Conservation (phyloP, 2,329 filamentous ascomycete genomes). For the Talaromyces sp. region DNA sequence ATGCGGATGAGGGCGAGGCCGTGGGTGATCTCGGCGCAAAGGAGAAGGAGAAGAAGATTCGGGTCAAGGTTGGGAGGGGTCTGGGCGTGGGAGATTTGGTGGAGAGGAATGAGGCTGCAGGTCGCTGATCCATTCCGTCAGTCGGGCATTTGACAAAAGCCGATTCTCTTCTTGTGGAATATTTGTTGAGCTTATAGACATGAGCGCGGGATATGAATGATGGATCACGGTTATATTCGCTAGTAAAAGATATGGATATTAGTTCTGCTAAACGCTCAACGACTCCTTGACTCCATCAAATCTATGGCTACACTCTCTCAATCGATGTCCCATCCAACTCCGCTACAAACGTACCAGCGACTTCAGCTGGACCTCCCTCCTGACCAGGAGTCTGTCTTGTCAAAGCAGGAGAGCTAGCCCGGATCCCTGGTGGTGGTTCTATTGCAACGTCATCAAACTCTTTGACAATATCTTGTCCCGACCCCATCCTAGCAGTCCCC, state of each 20-base stretch:
- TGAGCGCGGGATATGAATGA: not conserved
- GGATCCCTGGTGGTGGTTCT: not conserved
- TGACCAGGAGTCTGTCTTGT: not conserved
- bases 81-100: conserved; percentile 67
- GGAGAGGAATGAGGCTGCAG: conserved; percentile 44
- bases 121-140: conserved; percentile 3
- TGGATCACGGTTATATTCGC: conserved; percentile 1
- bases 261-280: not conserved
- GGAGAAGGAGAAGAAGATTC: conserved; percentile 62
- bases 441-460: not conserved
- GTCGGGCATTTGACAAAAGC: not conserved
- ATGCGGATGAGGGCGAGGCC: conserved; percentile 63
- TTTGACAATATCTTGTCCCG: not conserved
- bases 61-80: conserved; percentile 77
- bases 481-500: not conserved
- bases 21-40: conserved; percentile 62
- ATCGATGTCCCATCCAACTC: conserved; percentile 4
- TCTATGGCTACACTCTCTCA: not conserved
- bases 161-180: not conserved
- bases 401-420: not conserved
- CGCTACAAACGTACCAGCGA: not conserved
- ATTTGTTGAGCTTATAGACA: not conserved
- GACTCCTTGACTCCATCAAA: too few species aligned
- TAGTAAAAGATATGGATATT: not conserved
- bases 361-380: not conserved